These are phyloP conservation scores for Citrus maxima DNA, from an alignment of 345 rosid species.

Conservation along the genomic window DNA sequence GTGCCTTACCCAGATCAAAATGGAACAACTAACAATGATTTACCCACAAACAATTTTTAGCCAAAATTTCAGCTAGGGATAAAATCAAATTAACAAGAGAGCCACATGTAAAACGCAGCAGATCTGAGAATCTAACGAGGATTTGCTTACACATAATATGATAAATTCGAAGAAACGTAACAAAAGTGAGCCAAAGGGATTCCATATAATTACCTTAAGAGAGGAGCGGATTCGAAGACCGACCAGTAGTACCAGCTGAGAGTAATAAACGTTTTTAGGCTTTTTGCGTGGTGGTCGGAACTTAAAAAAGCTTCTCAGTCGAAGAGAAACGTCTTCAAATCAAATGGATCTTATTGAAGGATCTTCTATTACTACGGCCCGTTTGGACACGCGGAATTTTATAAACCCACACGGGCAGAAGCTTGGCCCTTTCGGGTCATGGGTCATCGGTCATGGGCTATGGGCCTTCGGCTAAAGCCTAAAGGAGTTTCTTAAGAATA, in stretches of 20 bases:
- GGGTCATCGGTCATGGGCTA: too few species aligned
- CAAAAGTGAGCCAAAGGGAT: neutral
- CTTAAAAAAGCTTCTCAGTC: accelerated
- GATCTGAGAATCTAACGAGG: neutral
- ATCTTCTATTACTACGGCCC: neutral
- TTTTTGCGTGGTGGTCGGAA: neutral
- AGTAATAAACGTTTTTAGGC: neutral
- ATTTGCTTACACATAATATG: neutral
- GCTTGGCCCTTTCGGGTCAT: too few species aligned
- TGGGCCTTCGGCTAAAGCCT: too few species aligned
- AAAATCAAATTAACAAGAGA: neutral
- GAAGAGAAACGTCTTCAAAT: neutral
- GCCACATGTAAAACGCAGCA: neutral
- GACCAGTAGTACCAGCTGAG: neutral
- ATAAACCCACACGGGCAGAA: neutral
- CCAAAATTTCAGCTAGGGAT: neutral
- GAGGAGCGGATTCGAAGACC: neutral
- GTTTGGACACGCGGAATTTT: neutral
- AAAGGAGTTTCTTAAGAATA: too few species aligned
- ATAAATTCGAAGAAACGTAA: neutral
- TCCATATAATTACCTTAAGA: neutral
- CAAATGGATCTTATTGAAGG: neutral
- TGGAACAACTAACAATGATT: too few species aligned
- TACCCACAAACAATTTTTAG: too few species aligned
- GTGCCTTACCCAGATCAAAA: neutral